These are phyloP conservation scores for Musa troglodytarum DNA, from an alignment of 176 grass and related monocot genomes.

Conservation along the genomic window DNA sequence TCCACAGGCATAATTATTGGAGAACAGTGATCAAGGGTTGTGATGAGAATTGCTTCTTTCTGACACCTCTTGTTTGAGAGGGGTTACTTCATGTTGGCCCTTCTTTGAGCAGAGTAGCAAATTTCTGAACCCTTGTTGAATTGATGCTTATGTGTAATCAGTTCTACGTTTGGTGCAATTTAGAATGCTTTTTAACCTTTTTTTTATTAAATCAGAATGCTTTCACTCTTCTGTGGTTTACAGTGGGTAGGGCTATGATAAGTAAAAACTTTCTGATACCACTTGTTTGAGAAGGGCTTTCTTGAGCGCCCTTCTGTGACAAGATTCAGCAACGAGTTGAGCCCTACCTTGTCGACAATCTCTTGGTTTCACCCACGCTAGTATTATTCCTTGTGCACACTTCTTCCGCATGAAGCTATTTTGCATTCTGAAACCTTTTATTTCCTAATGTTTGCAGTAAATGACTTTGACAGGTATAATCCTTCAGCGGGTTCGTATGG, in stretches of 20 bases:
- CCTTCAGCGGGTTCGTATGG: background rate
- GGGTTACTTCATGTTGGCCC: background rate
- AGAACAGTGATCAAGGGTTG: background rate
- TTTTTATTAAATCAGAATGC: too few relatives aligned
- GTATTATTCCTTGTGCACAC: background rate
- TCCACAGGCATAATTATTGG: too few relatives aligned
- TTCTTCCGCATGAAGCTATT: background rate
- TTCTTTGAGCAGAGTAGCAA: slow-evolving; percentile 22
- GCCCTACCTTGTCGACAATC: background rate
- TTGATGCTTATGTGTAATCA: background rate
- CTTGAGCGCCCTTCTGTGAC: slow-evolving; percentile 35
- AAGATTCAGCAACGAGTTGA: slow-evolving; percentile 47
- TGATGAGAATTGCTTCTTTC: slow-evolving; percentile 34
- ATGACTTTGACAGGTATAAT: background rate
- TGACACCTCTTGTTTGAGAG: slow-evolving; percentile 70
- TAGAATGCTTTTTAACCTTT: background rate
- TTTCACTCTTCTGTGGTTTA: too few relatives aligned
- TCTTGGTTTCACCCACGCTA: too few relatives aligned
- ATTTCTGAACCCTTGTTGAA: background rate
- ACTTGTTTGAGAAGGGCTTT: slow-evolving; percentile 52
- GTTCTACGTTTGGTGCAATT: background rate
- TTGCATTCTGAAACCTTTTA: background rate
- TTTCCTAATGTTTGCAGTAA: background rate
- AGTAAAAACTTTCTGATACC: slow-evolving; percentile 31
- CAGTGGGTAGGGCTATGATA: slow-evolving; percentile 21